Evolutionary conservation across 2,329 filamentous ascomycete species (phyloP), one percentile per base, ranked within the genome.

Genomic region (Aspergillus nomiae): DNA sequence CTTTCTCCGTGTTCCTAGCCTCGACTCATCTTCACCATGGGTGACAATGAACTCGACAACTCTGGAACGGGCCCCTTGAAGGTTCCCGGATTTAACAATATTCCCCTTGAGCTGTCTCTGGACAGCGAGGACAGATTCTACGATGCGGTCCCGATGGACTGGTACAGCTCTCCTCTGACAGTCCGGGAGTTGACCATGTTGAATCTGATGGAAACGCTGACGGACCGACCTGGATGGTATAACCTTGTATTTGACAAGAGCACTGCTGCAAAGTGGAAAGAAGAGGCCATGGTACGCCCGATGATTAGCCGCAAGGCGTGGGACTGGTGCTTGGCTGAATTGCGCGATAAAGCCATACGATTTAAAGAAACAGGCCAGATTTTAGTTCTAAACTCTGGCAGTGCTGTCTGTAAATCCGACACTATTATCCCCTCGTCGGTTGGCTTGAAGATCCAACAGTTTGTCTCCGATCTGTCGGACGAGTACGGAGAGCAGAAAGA

Each of bases 291-390:
- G 41, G 53, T 16, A 21, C 48, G 32, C 32, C 48, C 64, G 26
- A 32, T 64, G 12, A 66, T 66, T 19, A 66, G 56, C 46, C 41
- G 48, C 6, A 66, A 64, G 57, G 57, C 64, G 16, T 66, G 64
- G 64, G 64, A 55, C 21, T 66, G 57, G 64, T 66, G 64, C 38
- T 54, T 57, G 59, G 26, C 38, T 26, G 64, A 66, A 51, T 34
- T 66, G 46, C 64, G 57, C n/a, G 62, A 66, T 43, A 66, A 62
- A 43, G 64, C 59, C 2, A 51, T 7, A 41, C 30, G 51, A 7
- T 66, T 60, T 9, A 48, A 60, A 16, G 24, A 51, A 28, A 55
- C 56, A 19, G 64, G 62, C 26, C 38, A 28, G 26, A 55, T 60
- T 8, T 16, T 56, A 24, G 64, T 64, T 4, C 56, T 58, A 56